These are phyloP conservation scores for Amanita rimosa DNA, from an alignment of 768 basidiomycete genomes.

Conservation along the genomic window DNA sequence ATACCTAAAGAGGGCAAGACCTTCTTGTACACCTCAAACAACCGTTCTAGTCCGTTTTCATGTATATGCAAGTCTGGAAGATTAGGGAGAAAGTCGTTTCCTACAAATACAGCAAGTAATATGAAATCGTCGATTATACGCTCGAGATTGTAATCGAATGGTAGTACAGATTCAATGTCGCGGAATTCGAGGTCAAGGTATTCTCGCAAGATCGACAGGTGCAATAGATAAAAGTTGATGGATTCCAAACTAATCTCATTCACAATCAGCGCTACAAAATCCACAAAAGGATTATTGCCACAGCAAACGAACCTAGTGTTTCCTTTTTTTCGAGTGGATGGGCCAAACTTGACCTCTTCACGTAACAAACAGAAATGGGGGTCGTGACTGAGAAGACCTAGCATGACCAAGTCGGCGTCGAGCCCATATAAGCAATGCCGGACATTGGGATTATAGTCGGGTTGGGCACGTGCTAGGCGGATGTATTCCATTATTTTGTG, in stretches of 20 bases:
- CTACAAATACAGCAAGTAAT: conserved; percentile 91
- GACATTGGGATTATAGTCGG: conserved; percentile 91
- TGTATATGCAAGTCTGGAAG: conserved; percentile 96
- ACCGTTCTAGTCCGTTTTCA: conserved; percentile 85
- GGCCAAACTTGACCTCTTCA: conserved; percentile 98
- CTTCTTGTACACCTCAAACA: conserved; percentile 95
- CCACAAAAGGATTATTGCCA: neutral
- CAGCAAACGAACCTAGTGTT: conserved; percentile 29
- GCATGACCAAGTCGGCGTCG: conserved; percentile 97
- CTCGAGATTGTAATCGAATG: conserved; percentile 84
- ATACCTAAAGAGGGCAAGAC: conserved; percentile 66
- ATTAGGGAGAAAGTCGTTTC: conserved; percentile 96
- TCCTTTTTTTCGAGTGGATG: conserved; percentile 61
- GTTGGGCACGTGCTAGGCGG: conserved; percentile 86
- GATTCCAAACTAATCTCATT: conserved; percentile 40
- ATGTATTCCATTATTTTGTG: conserved; percentile 99
- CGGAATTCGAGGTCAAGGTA: conserved; percentile 95
- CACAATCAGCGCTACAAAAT: conserved; percentile 13
- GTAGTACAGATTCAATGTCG: conserved; percentile 50
- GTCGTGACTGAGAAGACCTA: conserved; percentile 93
- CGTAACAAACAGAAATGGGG: conserved; percentile 96
- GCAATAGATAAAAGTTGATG: conserved; percentile 89
- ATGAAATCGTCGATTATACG: conserved; percentile 98
- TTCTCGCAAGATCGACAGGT: conserved; percentile 90
- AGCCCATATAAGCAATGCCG: conserved; percentile 98